Percentiles rank a stretch among this genome's conserved stretches.
Conservation (phyloP, 116 monocot genomes). For the Trichopus zeylanicus region DNA sequence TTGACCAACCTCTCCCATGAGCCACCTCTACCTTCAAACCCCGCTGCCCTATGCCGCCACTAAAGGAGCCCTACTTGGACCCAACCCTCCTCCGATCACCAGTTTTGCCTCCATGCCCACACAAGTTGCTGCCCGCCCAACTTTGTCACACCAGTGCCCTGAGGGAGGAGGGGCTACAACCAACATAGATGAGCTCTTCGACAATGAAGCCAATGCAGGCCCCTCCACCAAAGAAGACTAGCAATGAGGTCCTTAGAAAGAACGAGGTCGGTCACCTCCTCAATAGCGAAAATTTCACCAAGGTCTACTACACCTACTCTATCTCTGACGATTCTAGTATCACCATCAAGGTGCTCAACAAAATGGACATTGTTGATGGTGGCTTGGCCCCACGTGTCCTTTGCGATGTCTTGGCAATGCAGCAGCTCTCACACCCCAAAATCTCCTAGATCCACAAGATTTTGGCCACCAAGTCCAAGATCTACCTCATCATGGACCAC, state of each 20-base stretch:
- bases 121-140: too few species aligned
- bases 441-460: constrained; percentile 43
- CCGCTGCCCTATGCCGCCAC: too few species aligned
- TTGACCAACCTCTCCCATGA: too few species aligned
- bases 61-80: too few species aligned
- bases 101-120: too few species aligned
- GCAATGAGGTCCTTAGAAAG: constrained; percentile 17
- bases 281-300: constrained; percentile 55
- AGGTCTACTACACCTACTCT: constrained; percentile 39
- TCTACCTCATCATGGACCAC: constrained; percentile 57
- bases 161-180: too few species aligned
- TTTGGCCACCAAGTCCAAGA: constrained; percentile 44
- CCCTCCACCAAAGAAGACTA: too few species aligned
- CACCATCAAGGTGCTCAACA: constrained; percentile 51
- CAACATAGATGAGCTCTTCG: too few species aligned
- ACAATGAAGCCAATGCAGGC: too few species aligned
- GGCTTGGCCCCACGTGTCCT: constrained; percentile 26
- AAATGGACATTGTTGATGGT: constrained; percentile 14
- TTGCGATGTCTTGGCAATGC: constrained; percentile 43
- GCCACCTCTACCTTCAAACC: too few species aligned
- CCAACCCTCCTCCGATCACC: too few species aligned
- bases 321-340: constrained; percentile 24
- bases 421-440: constrained; percentile 45
- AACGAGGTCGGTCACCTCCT: constrained; percentile 43
- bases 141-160: too few species aligned